Evolutionary conservation across 177 flowering plant species (phyloP).

Genomic region (Vitis hybrid): DNA sequence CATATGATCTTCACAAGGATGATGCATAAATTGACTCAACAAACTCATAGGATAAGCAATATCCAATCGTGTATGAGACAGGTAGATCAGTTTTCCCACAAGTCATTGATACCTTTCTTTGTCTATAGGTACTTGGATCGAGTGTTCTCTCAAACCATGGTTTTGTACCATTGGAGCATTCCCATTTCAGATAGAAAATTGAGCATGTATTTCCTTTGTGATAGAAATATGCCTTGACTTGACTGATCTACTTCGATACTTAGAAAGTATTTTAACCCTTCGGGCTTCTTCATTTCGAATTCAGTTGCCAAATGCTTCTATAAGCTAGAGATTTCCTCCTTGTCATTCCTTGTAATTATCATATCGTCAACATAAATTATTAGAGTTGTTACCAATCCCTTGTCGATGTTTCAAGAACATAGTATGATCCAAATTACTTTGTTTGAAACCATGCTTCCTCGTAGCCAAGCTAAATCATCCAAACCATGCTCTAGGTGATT

Average conservation of each 20-base stretch:
- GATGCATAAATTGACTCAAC: too few relatives aligned
- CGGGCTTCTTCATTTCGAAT: background rate
- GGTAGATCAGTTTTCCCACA: too few relatives aligned
- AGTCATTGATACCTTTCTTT: background rate
- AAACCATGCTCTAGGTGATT: too few relatives aligned
- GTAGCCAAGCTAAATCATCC: too few relatives aligned
- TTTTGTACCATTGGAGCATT: background rate
- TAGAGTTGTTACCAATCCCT: too few relatives aligned
- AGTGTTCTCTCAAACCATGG: background rate
- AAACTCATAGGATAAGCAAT: too few relatives aligned
- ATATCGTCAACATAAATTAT: too few relatives aligned
- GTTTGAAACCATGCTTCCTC: background rate
- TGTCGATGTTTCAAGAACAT: background rate
- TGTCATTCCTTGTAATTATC: background rate
- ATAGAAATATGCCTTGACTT: too few relatives aligned
- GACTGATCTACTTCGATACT: background rate
- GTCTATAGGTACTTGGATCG: background rate
- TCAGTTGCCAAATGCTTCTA: background rate
- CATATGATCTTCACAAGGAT: too few relatives aligned
- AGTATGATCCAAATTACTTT: conserved; percentile 8
- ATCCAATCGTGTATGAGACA: too few relatives aligned
- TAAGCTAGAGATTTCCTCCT: background rate
- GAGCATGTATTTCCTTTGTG: background rate
- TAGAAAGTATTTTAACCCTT: conserved; percentile 1
- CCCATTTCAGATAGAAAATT: too few relatives aligned